Conservation (phyloP, 805 yeast genomes). For the Starmerella vitae region DNA sequence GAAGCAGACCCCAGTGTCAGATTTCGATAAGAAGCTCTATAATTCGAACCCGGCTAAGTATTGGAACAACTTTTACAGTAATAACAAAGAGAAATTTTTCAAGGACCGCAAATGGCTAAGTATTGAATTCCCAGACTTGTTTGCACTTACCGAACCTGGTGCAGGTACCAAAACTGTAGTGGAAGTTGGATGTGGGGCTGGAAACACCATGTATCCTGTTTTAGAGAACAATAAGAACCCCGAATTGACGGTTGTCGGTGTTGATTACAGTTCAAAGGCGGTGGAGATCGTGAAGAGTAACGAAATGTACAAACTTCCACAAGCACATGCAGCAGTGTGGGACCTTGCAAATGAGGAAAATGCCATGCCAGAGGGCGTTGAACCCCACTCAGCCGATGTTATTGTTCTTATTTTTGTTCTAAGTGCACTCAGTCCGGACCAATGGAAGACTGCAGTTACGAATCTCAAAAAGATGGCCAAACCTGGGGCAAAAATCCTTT, state of each 20-base stretch:
- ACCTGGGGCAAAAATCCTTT: slow-evolving; percentile 83
- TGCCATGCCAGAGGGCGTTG: slow-evolving; percentile 68
- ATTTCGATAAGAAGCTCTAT: slow-evolving; percentile 62
- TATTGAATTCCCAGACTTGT: slow-evolving; percentile 80
- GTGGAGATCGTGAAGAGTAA: slow-evolving; percentile 67
- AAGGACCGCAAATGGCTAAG: slow-evolving; percentile 94
- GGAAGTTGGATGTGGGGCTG: slow-evolving; percentile 97
- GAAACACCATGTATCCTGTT: slow-evolving; percentile 90
- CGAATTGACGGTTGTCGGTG: slow-evolving; percentile 61
- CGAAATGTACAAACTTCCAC: slow-evolving; percentile 43
- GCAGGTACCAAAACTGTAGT: slow-evolving; percentile 60
- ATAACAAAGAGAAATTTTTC: slow-evolving; percentile 85
- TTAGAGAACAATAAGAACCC: slow-evolving; percentile 70
- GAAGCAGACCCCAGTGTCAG: slow-evolving; percentile 70
- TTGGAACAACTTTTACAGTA: slow-evolving; percentile 89
- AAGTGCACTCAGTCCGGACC: slow-evolving; percentile 80
- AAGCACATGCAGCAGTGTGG: slow-evolving; percentile 84
- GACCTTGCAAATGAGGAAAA: slow-evolving; percentile 72
- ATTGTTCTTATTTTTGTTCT: slow-evolving; percentile 93
- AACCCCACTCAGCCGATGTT: slow-evolving; percentile 70
- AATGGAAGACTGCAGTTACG: slow-evolving; percentile 70
- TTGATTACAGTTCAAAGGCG: slow-evolving; percentile 82
- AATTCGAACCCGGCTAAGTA: slow-evolving; percentile 80
- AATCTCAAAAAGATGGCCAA: slow-evolving; percentile 63
- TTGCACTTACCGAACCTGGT: slow-evolving; percentile 60